Conservation (phyloP, 495 filamentous ascomycete species). For the Penicillium maclennaniae region DNA sequence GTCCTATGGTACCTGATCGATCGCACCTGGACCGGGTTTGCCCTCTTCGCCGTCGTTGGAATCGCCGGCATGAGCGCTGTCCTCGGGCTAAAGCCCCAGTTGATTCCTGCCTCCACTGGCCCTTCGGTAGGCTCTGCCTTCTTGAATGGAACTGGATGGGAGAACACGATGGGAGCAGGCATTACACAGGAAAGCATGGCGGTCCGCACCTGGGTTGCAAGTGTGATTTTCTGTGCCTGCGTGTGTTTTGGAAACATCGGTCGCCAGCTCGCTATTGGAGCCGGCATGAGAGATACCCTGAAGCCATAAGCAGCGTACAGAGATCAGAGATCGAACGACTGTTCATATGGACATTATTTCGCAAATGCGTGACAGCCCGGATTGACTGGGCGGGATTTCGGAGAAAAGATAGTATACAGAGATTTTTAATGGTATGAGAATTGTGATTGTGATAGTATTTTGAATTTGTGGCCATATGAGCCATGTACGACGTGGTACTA, state of each 20-base stretch:
- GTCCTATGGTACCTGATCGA: conserved; percentile 96
- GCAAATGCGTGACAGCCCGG: not conserved
- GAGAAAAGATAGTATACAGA: not conserved
- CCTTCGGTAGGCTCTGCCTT: conserved; percentile 40
- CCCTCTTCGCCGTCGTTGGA: conserved; percentile 69
- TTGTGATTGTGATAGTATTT: conserved; percentile 18
- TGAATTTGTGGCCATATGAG: not conserved
- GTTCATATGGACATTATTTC: not conserved
- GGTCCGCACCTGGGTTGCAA: conserved; percentile 80
- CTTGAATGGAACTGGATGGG: conserved; percentile 32
- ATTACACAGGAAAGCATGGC: conserved; percentile 74
- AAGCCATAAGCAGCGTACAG: conserved; percentile 15
- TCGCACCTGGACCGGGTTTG: conserved; percentile 77
- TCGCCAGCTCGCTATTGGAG: conserved; percentile 61
- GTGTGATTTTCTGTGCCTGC: conserved; percentile 88
- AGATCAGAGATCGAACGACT: not conserved
- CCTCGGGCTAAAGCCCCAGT: conserved; percentile 65
- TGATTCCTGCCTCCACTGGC: conserved; percentile 58
- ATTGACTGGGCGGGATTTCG: not conserved
- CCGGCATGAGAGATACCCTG: conserved; percentile 15
- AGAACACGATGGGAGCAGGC: conserved; percentile 48
- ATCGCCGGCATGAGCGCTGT: conserved; percentile 68
- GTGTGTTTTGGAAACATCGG: conserved; percentile 97
- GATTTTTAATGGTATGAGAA: conserved; percentile 8
- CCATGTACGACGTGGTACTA: no score